phyloP scores from a whole-genome alignment of 2,329 filamentous ascomycete genomes.

The Colletotrichum musicola region DNA sequence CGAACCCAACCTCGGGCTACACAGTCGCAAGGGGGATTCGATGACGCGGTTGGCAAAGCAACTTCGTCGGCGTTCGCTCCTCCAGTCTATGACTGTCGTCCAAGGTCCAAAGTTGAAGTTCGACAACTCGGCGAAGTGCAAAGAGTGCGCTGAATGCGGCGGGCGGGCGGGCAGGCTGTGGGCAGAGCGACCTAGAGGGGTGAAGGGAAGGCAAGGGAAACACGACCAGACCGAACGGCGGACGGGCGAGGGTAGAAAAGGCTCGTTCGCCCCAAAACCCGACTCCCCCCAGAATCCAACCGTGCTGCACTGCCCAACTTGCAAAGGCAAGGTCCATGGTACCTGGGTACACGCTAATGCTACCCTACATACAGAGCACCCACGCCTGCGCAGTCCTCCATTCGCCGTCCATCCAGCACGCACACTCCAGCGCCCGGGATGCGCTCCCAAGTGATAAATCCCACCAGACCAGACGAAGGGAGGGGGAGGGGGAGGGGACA shows the following conservation, averaged over 20 bases:
- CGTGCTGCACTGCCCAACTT: conserved; percentile 15
- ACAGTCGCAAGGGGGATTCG: conserved; percentile 26
- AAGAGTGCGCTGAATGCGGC: conserved; percentile 35
- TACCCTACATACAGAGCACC: conserved; percentile 10
- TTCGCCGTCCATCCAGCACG: background rate
- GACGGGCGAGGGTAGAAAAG: conserved; percentile 39
- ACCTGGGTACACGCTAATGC: conserved; percentile 34
- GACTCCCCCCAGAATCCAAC: conserved; percentile 4
- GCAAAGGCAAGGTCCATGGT: conserved; percentile 15
- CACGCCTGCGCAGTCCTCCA: conserved; percentile 7
- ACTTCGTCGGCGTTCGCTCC: conserved; percentile 18
- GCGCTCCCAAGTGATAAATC: conserved; percentile 18
- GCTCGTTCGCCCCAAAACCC: conserved; percentile 34
- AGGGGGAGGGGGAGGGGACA: conserved; percentile 3
- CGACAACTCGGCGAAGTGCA: conserved; percentile 31
- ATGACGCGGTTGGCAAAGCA: conserved; percentile 3
- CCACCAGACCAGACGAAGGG: conserved; percentile 34
- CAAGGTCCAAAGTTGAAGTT: conserved; percentile 31
- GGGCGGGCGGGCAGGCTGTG: conserved; percentile 10
- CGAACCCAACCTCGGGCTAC: conserved; percentile 35
- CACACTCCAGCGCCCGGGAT: conserved; percentile 34
- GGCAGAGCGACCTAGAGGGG: conserved; percentile 29
- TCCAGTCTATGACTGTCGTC: conserved; percentile 33
- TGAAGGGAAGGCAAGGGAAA: conserved; percentile 27
- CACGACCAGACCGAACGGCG: conserved; percentile 18